Percentiles rank a stretch among this genome's conserved stretches.
These are phyloP conservation scores for Metarhizium anisopliae DNA, from an alignment of 2,329 filamentous ascomycete genomes.

Conservation along the genomic window DNA sequence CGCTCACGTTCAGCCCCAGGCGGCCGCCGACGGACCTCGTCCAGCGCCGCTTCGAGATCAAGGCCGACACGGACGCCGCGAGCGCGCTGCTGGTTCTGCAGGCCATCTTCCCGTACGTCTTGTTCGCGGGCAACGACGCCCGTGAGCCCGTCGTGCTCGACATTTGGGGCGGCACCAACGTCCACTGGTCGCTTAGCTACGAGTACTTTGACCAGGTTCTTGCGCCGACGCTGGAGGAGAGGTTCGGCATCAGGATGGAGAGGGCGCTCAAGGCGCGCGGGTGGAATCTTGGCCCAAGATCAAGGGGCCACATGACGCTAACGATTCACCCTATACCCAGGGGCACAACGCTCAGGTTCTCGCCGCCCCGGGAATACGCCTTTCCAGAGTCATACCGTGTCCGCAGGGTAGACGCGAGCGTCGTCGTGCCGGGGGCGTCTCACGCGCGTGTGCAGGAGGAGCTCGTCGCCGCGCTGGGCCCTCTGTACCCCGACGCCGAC, in stretches of 20 bases:
- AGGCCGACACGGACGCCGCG: constrained; percentile 39
- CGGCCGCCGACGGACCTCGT: constrained; percentile 28
- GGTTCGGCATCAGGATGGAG: constrained; percentile 39
- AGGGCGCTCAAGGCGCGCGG: constrained; percentile 35
- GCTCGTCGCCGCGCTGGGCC: constrained; percentile 30
- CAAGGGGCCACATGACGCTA: constrained; percentile 35
- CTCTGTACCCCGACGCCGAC: constrained; percentile 33
- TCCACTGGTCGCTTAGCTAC: constrained; percentile 45
- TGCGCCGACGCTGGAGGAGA: constrained; percentile 41
- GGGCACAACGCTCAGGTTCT: constrained; percentile 28
- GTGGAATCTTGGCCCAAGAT: constrained; percentile 39
- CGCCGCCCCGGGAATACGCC: constrained; percentile 5
- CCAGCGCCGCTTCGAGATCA: constrained; percentile 38
- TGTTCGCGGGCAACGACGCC: constrained; percentile 41
- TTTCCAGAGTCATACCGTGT: constrained; percentile 25
- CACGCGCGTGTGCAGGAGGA: constrained; percentile 30
- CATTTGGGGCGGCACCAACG: constrained; percentile 52
- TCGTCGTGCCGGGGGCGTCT: constrained; percentile 38
- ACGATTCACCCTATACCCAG: constrained; percentile 23
- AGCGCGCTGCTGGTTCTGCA: constrained; percentile 51
- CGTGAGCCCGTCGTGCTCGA: constrained; percentile 36
- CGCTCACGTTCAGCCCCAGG: constrained; percentile 37
- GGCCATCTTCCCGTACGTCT: constrained; percentile 48
- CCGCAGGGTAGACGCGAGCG: constrained; percentile 38
- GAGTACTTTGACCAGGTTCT: constrained; percentile 57